Evolutionary conservation across 495 filamentous ascomycete species (phyloP), one percentile per base, ranked within the genome.

Genomic region (Aspergillus campestris): DNA sequence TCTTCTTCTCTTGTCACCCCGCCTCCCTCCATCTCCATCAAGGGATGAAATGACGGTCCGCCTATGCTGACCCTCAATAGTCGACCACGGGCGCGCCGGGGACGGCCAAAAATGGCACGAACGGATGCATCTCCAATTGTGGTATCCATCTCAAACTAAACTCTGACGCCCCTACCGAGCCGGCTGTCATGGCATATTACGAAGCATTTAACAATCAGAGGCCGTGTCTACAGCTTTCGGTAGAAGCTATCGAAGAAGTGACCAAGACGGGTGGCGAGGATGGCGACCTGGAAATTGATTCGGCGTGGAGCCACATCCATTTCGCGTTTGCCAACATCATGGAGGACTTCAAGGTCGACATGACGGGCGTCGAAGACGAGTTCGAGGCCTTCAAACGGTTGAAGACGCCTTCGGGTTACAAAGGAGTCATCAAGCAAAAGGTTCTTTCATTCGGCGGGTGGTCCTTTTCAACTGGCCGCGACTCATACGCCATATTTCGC

Each of bases 381-480:
- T 64, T 57, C 38, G 32, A 56, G 1, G 33, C 49, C 18, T 68
- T 71, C 45, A 43, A 47, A 8, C 10, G 35, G 0, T 27, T 64
- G 32, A 40, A 33, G 10, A 49, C 34, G 0, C n/a, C n/a, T n/a
- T n/a, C n/a, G n/a, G n/a, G n/a, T n/a, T n/a, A n/a, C n/a, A n/a
- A n/a, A n/a, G n/a, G n/a, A n/a, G n/a, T n/a, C n/a, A n/a, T n/a
- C n/a, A 32, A 61, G 7, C 70, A 69, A 39, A 48, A 49, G 9
- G 62, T 78, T 33, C 8, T 76, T 1, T 70, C 67, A 0, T 60
- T 78, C 44, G 74, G 74, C 8, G 74, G 73, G 3, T 76, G 73
- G 73, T 51, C 41, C 0, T 73, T 69, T 40, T 68, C 62, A 1
- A 73, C 69, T 0, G 52, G 57, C 18, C 41, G 49, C 1, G 46